Conservation (phyloP, 805 yeast species). For the Sungouiozyma ichnusensis region DNA sequence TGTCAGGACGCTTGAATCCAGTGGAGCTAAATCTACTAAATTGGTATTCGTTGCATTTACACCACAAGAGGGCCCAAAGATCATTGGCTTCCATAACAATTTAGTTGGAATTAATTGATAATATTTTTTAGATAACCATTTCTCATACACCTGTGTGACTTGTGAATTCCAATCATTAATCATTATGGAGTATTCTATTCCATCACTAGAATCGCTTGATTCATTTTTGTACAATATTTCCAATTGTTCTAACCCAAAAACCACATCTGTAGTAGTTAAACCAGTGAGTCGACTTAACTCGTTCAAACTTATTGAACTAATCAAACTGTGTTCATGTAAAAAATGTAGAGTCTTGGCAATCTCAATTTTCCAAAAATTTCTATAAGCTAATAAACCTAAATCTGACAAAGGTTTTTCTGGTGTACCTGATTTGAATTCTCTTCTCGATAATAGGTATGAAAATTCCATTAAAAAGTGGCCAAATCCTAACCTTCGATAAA, state of each 20-base stretch:
- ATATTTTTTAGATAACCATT: constrained; percentile 48
- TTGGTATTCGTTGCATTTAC: constrained; percentile 39
- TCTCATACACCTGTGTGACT: constrained; percentile 31
- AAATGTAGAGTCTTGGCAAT: constrained; percentile 35
- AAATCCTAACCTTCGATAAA: constrained; percentile 77
- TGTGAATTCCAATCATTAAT: constrained; percentile 28
- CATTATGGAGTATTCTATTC: constrained; percentile 10
- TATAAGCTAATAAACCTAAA: constrained; percentile 73
- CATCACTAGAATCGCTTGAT: constrained; percentile 42
- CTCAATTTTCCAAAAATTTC: constrained; percentile 74
- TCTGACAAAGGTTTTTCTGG: constrained; percentile 93
- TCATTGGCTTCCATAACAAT: constrained; percentile 71
- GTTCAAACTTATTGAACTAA: constrained; percentile 38
- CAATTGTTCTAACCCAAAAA: constrained; percentile 75
- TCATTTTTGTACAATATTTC: constrained; percentile 36
- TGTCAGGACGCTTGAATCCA: neutral
- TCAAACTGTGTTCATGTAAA: constrained; percentile 4
- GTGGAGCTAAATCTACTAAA: constrained; percentile 4
- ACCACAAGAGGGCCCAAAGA: constrained; percentile 82
- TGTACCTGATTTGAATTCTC: constrained; percentile 72
- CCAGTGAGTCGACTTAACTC: constrained; percentile 65
- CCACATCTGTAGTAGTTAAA: constrained; percentile 76
- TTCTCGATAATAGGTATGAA: constrained; percentile 66
- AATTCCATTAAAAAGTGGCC: constrained; percentile 85
- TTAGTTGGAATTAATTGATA: constrained; percentile 40